Conservation (phyloP, 208 protist genomes). For the Acanthamoeba healyi region DNA sequence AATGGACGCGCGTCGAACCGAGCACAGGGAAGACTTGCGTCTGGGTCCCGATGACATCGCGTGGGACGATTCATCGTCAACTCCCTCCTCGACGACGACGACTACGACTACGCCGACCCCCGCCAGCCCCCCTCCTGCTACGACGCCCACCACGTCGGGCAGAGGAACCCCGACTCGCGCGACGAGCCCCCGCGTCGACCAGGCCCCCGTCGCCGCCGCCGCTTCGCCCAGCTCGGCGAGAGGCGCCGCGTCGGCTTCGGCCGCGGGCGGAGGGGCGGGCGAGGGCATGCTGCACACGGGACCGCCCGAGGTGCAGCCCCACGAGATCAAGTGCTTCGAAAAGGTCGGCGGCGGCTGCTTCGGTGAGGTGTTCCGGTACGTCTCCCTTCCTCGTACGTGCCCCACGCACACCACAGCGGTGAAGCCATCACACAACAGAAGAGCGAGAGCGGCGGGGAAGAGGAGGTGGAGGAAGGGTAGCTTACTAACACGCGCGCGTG, state of each 20-base stretch:
- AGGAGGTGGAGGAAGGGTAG: background rate
- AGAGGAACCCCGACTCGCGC: background rate
- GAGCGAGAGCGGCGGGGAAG: background rate
- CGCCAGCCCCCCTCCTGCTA: background rate
- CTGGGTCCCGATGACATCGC: background rate
- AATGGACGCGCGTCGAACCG: constrained; percentile 9
- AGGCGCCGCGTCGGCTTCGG: background rate
- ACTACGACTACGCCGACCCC: background rate
- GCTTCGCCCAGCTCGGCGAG: background rate
- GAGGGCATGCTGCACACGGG: background rate
- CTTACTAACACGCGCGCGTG: too few relatives aligned
- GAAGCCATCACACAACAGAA: background rate
- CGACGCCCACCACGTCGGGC: background rate
- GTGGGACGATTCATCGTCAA: background rate
- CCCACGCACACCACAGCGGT: too few relatives aligned
- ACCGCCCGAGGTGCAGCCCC: constrained; percentile 63
- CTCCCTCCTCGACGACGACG: background rate
- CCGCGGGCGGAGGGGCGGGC: background rate
- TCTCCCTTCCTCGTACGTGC: too few relatives aligned
- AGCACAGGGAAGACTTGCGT: background rate
- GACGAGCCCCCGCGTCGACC: background rate
- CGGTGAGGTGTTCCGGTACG: constrained; percentile 39
- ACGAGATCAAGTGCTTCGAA: constrained; percentile 66
- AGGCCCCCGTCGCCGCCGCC: background rate
- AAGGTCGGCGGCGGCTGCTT: constrained; percentile 70